These are phyloP conservation scores for Thelephora ganbajun DNA, from an alignment of 768 basidiomycete genomes.

Conservation along the genomic window DNA sequence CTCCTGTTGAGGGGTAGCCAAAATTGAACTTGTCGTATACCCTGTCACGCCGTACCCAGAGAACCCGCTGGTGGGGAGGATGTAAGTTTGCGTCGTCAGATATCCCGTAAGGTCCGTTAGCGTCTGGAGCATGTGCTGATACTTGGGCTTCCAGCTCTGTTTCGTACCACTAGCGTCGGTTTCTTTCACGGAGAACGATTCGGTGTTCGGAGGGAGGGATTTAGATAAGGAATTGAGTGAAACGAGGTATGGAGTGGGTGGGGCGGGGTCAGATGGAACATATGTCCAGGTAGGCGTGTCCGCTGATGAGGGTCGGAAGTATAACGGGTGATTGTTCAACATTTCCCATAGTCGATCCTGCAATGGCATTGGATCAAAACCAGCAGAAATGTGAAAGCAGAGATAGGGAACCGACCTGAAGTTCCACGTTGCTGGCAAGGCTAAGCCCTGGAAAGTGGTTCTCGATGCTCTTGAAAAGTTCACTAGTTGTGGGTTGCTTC, in stretches of 20 bases:
- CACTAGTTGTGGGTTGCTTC: neutral
- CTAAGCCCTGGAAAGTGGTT: neutral
- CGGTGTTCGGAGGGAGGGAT: constrained; percentile 9
- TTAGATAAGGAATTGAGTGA: constrained; percentile 11
- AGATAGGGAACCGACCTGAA: neutral
- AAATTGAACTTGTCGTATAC: constrained; percentile 1
- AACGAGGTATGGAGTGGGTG: constrained; percentile 17
- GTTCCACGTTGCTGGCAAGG: neutral
- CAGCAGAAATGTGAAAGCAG: neutral
- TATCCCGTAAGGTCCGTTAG: constrained; percentile 69
- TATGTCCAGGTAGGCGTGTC: constrained; percentile 23
- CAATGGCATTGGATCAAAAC: too few relatives aligned
- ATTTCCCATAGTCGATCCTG: constrained; percentile 46
- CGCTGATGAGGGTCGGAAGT: constrained; percentile 11
- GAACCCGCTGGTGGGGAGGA: constrained; percentile 19
- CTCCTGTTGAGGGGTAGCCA: constrained; percentile 34
- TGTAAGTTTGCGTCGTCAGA: constrained; percentile 61
- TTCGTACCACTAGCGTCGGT: too few relatives aligned
- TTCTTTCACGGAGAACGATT: constrained; percentile 1
- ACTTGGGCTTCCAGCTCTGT: constrained; percentile 12
- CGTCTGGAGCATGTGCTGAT: constrained; percentile 50
- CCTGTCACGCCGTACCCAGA: constrained; percentile 6
- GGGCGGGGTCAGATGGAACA: constrained; percentile 14
- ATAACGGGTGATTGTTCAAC: constrained; percentile 38
- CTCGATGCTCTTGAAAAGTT: neutral